phyloP scores from a whole-genome alignment of 306 rosid species.

The Urtica urens region DNA sequence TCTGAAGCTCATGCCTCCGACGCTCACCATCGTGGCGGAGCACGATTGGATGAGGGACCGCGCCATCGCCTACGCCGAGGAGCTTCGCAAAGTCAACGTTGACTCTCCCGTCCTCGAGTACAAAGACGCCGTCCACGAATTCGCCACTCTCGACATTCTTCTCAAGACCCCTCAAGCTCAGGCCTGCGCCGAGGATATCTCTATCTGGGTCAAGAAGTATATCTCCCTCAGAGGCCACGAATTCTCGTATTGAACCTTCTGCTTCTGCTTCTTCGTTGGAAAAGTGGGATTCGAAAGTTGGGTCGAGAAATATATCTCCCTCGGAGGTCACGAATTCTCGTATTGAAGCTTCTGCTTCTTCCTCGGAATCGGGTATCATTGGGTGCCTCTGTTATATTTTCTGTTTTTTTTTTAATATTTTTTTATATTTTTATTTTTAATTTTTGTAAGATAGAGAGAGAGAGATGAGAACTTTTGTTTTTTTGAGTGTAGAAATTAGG shows the following conservation, averaged over 20 bases:
- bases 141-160: slow-evolving; percentile 85
- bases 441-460: slow-evolving; percentile 50
- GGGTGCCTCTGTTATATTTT: no score
- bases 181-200: slow-evolving; percentile 86
- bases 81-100: slow-evolving; percentile 78
- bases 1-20: slow-evolving; percentile 83
- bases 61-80: slow-evolving; percentile 94
- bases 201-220: slow-evolving; percentile 92
- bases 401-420: slow-evolving; percentile 14
- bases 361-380: no score
- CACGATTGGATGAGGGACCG: slow-evolving; percentile 98
- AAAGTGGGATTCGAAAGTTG: no score
- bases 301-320: slow-evolving; percentile 85
- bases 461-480: no score
- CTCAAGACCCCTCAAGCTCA: slow-evolving; percentile 87
- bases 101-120: slow-evolving; percentile 89
- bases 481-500: slow-evolving; percentile 35
- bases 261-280: slow-evolving; percentile 9
- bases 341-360: no score
- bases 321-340: slow-evolving; percentile 90
- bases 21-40: slow-evolving; percentile 86
- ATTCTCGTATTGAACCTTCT: slow-evolving; percentile 57
- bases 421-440: slow-evolving; percentile 9
- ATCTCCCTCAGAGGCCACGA: slow-evolving; percentile 90
- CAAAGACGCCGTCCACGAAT: slow-evolving; percentile 90